Conservation (phyloP, 2,329 filamentous ascomycete genomes). For the Fusarium verticillioides region DNA sequence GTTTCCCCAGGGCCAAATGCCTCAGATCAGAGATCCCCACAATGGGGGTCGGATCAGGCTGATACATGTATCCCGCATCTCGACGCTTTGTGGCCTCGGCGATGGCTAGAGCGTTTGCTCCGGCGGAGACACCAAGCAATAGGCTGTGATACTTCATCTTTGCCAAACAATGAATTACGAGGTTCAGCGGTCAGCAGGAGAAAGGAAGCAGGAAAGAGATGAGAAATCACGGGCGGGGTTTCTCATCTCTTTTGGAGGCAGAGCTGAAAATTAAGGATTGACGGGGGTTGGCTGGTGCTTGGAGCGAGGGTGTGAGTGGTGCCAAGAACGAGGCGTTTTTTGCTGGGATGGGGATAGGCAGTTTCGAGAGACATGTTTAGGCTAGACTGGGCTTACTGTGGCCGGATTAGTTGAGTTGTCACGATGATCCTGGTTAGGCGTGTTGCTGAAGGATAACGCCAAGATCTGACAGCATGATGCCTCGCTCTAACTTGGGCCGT, state of each 20-base stretch:
- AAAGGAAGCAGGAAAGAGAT: not conserved
- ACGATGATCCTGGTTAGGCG: not conserved
- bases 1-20: conserved; percentile 9
- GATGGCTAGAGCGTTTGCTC: conserved; percentile 6
- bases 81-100: conserved; percentile 14
- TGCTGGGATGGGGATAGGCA: not conserved
- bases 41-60: conserved; percentile 16
- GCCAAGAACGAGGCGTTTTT: conserved; percentile 21
- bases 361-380: not conserved
- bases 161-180: too few species aligned
- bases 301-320: conserved; percentile 4
- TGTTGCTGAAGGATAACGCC: not conserved
- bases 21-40: not conserved
- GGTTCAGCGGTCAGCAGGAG: not conserved
- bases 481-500: too few species aligned
- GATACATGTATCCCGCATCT: conserved; percentile 5
- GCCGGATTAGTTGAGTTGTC: not conserved
- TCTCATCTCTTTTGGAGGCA: not conserved
- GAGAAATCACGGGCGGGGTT: conserved; percentile 5
- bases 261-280: conserved; percentile 9
- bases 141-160: conserved; percentile 5
- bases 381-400: not conserved
- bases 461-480: not conserved
- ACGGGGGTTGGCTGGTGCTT: not conserved
- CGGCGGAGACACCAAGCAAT: not conserved